Evolutionary conservation across 1,139 yeast species (phyloP), one percentile per base, ranked within the genome.

Genomic region (Magnusiomyces fungicola): DNA sequence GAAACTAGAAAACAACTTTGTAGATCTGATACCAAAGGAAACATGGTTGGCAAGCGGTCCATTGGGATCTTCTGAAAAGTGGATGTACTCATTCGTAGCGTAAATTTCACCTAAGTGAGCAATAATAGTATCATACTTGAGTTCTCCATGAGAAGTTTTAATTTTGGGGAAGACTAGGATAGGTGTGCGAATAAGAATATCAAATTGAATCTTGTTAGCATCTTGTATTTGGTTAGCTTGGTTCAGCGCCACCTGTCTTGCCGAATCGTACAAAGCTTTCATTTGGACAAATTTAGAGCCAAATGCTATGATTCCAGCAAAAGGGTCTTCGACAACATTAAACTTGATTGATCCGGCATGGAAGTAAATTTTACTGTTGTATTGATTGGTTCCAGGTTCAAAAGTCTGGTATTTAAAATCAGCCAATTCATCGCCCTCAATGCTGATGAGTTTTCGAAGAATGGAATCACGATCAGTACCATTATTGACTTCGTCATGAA

Each of bases 261-360:
- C 95, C 18, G 78, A 72, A 60, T 92, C 98, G 64, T 84, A 92
- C 16, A 90, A 73, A 1, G 80, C 80, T 65, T 92, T 92, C 96
- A 92, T 88, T 58, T 78, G 78, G 53, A 81, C 83, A 61, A 94
- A 86, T 58, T 85, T 85, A 56, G 79, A 79, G 59, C 88, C 69
- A 60, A 81, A 90, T 30, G 76, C 73, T 40, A 84, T 63, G 10
- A 92, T 76, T 56, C 82, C 77, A 41, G 81, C 74, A 56, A 88
- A 74, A 0, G 97, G 85, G 54, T 81, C 84, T 60, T 90, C 96
- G 22, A 88, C 80, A 61, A 89, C 86, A 62, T 82, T 85, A 5
- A 90, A 67, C 46, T 76, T 77, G 56, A 88, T 70, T 0, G 96
- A 80, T 0, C 95, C 95, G 0, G 94, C 80, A 27, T 79, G 76